Conservation (phyloP, 2,329 filamentous ascomycete species). For the Aspergillus udagawae region DNA sequence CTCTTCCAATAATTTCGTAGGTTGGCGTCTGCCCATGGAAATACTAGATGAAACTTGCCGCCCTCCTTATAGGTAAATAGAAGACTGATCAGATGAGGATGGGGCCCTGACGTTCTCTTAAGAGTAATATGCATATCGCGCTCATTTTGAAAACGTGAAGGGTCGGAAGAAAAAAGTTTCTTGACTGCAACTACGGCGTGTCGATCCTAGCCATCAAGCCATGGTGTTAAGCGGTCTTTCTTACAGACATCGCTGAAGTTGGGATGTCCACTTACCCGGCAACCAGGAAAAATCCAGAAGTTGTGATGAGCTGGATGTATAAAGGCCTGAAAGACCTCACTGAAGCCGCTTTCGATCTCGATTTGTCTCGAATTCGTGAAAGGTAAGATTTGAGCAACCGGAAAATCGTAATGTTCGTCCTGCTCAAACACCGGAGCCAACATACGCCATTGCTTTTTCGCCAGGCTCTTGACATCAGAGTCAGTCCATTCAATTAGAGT, state of each 20-base stretch:
- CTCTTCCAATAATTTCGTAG: slow-evolving; percentile 24
- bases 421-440: slow-evolving; percentile 3
- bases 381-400: slow-evolving; percentile 1
- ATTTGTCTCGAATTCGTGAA: neutral
- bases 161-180: neutral
- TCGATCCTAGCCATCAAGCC: neutral
- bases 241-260: neutral
- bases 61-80: slow-evolving; percentile 22
- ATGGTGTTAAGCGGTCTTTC: neutral
- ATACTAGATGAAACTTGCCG: slow-evolving; percentile 24
- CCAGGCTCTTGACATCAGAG: neutral
- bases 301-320: slow-evolving; percentile 11
- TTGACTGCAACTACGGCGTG: slow-evolving; percentile 4
- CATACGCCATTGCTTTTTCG: slow-evolving; percentile 6
- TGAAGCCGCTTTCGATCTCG: neutral
- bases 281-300: neutral
- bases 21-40: slow-evolving; percentile 24
- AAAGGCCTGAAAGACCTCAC: slow-evolving; percentile 4
- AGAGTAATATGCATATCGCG: neutral
- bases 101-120: neutral
- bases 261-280: neutral
- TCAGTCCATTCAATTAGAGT: neutral
- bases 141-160: neutral
- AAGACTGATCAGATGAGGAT: slow-evolving; percentile 24
- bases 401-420: slow-evolving; percentile 2